Evolutionary conservation across 116 monocot species (phyloP).

Genomic region (Phalaenopsis hybrid): DNA sequence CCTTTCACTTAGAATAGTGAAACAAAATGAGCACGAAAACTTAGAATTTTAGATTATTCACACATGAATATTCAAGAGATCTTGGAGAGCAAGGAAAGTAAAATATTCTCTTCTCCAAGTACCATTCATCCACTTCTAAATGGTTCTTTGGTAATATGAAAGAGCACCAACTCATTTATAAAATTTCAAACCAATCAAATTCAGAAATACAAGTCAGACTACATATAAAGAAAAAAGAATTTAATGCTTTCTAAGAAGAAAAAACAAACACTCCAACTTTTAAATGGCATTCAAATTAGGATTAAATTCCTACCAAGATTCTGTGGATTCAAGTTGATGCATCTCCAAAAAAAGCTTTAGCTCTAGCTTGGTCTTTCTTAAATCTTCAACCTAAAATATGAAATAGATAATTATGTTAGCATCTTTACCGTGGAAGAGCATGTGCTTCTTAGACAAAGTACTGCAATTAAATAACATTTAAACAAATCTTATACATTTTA

Average conservation of each 20-base stretch:
- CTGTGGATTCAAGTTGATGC: slow-evolving; percentile 75
- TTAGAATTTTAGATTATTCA: too few species aligned
- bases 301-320: slow-evolving; percentile 45
- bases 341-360: slow-evolving; percentile 70
- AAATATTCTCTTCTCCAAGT: too few species aligned
- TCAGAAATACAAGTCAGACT: too few species aligned
- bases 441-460: background rate
- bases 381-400: slow-evolving; percentile 47
- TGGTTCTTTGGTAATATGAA: too few species aligned
- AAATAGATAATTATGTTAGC: slow-evolving; percentile 5
- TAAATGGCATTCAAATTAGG: background rate
- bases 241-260: background rate
- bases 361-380: slow-evolving; percentile 48
- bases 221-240: background rate
- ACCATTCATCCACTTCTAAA: too few species aligned
- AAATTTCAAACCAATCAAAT: too few species aligned
- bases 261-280: background rate
- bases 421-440: background rate
- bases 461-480: background rate
- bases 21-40: too few species aligned
- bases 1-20: too few species aligned
- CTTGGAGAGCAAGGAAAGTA: too few species aligned
- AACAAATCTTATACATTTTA: too few species aligned
- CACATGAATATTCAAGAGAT: too few species aligned
- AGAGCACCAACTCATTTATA: too few species aligned